Conservation (phyloP, 2,329 filamentous ascomycete genomes). For the Fusarium guadeloupense region DNA sequence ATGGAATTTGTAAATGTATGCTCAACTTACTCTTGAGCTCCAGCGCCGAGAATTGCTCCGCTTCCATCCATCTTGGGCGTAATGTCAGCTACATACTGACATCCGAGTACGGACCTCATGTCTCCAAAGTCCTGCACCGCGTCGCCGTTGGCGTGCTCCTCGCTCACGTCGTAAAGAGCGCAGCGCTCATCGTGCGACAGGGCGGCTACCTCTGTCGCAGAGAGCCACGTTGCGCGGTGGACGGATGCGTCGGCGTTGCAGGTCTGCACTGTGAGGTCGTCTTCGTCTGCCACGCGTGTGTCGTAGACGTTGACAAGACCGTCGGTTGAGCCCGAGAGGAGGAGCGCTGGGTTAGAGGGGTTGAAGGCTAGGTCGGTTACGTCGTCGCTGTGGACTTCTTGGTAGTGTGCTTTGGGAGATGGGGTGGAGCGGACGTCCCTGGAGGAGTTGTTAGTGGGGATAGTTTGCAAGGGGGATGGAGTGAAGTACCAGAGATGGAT, state of each 20-base stretch:
- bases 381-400: slow-evolving; percentile 74
- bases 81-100: slow-evolving; percentile 79
- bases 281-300: slow-evolving; percentile 74
- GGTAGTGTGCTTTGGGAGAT: slow-evolving; percentile 62
- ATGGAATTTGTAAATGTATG: slow-evolving; percentile 42
- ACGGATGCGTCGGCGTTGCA: slow-evolving; percentile 81
- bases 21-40: slow-evolving; percentile 71
- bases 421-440: slow-evolving; percentile 67
- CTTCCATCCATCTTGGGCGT: slow-evolving; percentile 65
- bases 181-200: slow-evolving; percentile 82
- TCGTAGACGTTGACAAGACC: slow-evolving; percentile 82
- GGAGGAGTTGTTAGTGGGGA: not conserved
- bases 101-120: slow-evolving; percentile 69
- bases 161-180: slow-evolving; percentile 75
- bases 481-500: slow-evolving; percentile 69
- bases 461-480: too few species aligned
- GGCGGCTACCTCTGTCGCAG: slow-evolving; percentile 70
- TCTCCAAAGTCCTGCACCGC: slow-evolving; percentile 72
- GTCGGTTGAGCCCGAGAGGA: slow-evolving; percentile 82
- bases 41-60: slow-evolving; percentile 70
- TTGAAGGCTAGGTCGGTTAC: slow-evolving; percentile 69
- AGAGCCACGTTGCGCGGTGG: slow-evolving; percentile 78
- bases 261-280: slow-evolving; percentile 80
- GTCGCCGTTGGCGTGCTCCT: slow-evolving; percentile 67
- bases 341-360: slow-evolving; percentile 65